These are phyloP conservation scores for Stephanodiscus minutulus DNA, from an alignment of 108 stramenopile species.

Conservation along the genomic window DNA sequence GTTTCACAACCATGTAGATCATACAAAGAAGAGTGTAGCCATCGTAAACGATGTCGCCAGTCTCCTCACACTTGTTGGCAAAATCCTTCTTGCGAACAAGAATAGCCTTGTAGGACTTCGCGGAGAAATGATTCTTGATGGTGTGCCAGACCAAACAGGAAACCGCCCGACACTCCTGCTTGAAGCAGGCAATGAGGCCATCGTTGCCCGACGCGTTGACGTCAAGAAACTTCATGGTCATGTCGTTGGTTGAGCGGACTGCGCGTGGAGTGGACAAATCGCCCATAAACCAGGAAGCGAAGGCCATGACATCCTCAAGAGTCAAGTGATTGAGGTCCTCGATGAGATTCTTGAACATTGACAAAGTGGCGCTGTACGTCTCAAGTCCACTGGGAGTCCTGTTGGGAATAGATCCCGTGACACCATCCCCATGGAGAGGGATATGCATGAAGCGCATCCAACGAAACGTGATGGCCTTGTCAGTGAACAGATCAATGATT, in stretches of 20 bases:
- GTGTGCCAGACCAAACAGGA: background rate
- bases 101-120: background rate
- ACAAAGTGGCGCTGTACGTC: background rate
- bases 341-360: background rate
- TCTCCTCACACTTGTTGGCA: background rate
- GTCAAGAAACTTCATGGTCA: background rate
- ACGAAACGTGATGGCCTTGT: too few species aligned
- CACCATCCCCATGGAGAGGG: background rate
- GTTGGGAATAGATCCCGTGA: background rate
- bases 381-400: background rate
- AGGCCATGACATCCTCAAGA: background rate
- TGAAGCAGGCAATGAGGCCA: background rate
- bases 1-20: background rate
- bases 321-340: background rate
- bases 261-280: background rate
- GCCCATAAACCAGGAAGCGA: constrained; percentile 5
- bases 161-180: background rate
- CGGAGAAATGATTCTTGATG: constrained; percentile 5
- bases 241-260: background rate
- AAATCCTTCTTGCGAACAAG: background rate
- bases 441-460: background rate
- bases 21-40: background rate
- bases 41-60: background rate
- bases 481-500: background rate
- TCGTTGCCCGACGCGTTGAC: background rate